A percentile compares a stretch with the other conserved stretches of the same genome.
Evolutionary conservation across 441 rosid species (phyloP).

Genomic region (Gossypium aridum): DNA sequence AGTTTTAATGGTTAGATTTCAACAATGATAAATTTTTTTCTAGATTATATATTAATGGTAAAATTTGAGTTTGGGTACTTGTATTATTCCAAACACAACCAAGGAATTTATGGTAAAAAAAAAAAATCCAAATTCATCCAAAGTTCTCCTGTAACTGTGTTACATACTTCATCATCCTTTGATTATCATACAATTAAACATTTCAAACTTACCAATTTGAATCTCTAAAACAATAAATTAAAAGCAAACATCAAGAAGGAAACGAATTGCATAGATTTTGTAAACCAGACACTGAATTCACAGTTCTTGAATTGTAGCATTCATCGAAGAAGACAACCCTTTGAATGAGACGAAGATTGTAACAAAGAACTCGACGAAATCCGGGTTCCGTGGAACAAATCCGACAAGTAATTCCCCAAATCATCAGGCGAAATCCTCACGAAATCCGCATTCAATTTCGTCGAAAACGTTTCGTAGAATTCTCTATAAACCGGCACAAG

Average conservation of each 20-base stretch:
- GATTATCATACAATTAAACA: too few relatives aligned
- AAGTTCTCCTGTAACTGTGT: too few relatives aligned
- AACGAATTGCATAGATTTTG: neutral
- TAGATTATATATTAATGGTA: too few relatives aligned
- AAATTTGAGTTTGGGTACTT: too few relatives aligned
- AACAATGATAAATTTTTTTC: too few relatives aligned
- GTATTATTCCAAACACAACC: too few relatives aligned
- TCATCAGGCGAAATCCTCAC: constrained; percentile 57
- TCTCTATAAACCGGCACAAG: constrained; percentile 43
- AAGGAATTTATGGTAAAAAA: too few relatives aligned
- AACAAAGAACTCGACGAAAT: constrained; percentile 10
- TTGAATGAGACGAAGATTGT: constrained; percentile 22
- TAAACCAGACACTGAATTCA: neutral
- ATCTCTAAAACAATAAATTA: too few relatives aligned
- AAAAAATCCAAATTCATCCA: too few relatives aligned
- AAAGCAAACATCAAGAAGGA: neutral
- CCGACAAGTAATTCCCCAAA: constrained; percentile 38
- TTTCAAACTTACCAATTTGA: too few relatives aligned
- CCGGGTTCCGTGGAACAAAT: constrained; percentile 30
- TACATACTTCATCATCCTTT: too few relatives aligned
- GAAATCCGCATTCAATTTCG: constrained; percentile 6
- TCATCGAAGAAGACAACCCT: constrained; percentile 21
- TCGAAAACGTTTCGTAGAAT: constrained; percentile 42
- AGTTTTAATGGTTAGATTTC: too few relatives aligned
- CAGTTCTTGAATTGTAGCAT: constrained; percentile 16